A percentile compares a stretch with the other conserved stretches of the same genome.
phyloP scores from a whole-genome alignment of 345 rosid species.

The Xanthoceras sorbifolium region DNA sequence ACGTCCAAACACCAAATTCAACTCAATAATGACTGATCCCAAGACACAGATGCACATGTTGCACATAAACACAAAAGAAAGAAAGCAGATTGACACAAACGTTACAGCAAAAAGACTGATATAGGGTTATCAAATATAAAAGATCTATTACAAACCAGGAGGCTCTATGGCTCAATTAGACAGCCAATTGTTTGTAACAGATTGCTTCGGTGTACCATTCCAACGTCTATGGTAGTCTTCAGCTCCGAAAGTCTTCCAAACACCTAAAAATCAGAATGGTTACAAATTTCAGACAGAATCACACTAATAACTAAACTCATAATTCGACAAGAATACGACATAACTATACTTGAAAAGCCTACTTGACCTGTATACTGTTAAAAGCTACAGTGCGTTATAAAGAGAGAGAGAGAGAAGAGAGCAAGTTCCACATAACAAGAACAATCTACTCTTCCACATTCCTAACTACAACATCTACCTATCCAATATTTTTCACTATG shows the following conservation, averaged over 20 bases:
- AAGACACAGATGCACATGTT: not conserved
- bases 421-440: no score
- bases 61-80: not conserved
- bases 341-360: no score
- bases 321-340: no score
- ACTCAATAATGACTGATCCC: no score
- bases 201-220: conserved; percentile 47
- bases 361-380: no score
- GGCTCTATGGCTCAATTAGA: conserved; percentile 61
- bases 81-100: conserved; percentile 1
- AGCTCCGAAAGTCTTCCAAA: conserved; percentile 58
- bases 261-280: conserved; percentile 41
- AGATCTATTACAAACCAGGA: conserved; percentile 45
- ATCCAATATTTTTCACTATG: no score
- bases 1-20: not conserved
- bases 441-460: no score
- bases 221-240: conserved; percentile 59
- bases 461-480: no score
- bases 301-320: no score
- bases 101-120: not conserved
- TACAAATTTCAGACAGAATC: not conserved
- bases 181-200: conserved; percentile 53
- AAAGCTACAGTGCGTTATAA: no score
- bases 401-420: no score
- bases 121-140: conserved; percentile 2